Percentiles rank a stretch among this genome's conserved stretches.
Evolutionary conservation across 108 stramenopile species (phyloP).

Genomic region (Skeletonema costatum): DNA sequence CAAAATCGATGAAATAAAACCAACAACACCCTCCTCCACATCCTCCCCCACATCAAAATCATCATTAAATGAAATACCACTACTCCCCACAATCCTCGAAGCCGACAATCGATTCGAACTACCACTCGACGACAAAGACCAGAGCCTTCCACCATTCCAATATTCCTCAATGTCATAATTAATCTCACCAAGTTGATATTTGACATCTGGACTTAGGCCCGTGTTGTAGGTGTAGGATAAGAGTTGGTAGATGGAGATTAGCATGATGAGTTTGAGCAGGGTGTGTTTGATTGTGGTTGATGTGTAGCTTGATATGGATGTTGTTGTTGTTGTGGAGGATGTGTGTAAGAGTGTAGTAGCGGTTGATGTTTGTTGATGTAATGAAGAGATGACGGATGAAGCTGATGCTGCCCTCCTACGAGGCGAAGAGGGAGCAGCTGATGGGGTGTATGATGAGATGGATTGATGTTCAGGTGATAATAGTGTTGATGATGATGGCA

Average conservation of each 20-base stretch:
- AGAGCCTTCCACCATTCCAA: conserved; percentile 24
- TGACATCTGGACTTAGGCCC: conserved; percentile 8
- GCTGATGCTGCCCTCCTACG: background rate
- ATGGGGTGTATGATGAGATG: background rate
- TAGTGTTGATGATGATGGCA: no score
- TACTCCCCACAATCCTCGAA: conserved; percentile 6
- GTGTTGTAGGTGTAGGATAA: conserved; percentile 40
- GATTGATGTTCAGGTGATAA: background rate
- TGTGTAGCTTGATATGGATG: conserved; percentile 17
- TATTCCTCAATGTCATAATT: conserved; percentile 39
- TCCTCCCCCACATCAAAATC: conserved; percentile 1
- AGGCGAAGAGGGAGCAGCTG: background rate
- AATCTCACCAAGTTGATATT: conserved; percentile 30
- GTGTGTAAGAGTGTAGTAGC: background rate
- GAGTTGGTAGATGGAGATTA: conserved; percentile 32
- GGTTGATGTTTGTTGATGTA: background rate
- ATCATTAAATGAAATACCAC: conserved; percentile 7
- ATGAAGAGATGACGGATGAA: background rate
- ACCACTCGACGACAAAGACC: background rate
- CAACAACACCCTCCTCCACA: background rate
- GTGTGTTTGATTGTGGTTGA: background rate
- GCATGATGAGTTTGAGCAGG: conserved; percentile 15
- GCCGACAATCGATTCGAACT: background rate
- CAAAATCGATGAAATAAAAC: conserved; percentile 9
- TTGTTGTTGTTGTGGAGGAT: background rate